A percentile compares a stretch with the other conserved stretches of the same genome.
These are phyloP conservation scores for Kitagawia praeruptora DNA, from an alignment of 129 eudicot genomes.

Conservation along the genomic window DNA sequence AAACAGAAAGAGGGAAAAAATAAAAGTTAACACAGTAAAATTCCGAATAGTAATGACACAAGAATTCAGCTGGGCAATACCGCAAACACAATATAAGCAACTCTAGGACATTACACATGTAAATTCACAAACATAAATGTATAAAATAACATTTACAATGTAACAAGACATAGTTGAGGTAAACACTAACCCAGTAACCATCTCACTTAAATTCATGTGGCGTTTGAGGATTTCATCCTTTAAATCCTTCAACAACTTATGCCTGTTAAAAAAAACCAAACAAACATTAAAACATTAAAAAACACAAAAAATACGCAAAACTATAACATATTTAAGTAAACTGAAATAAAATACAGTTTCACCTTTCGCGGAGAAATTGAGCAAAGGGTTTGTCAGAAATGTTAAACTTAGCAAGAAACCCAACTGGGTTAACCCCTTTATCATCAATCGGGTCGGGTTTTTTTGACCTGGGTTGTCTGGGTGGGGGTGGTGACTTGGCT, in stretches of 20 bases:
- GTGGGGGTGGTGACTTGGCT: slow-evolving; percentile 32
- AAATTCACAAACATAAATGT: background rate
- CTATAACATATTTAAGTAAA: background rate
- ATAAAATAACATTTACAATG: background rate
- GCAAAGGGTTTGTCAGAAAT: slow-evolving; percentile 70
- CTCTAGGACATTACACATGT: background rate
- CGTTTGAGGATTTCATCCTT: slow-evolving; percentile 62
- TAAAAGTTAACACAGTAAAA: background rate
- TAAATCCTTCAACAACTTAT: slow-evolving; percentile 76
- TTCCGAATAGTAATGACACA: background rate
- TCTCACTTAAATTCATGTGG: slow-evolving; percentile 51
- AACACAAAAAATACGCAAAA: background rate
- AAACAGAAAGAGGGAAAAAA: background rate
- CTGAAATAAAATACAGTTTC: background rate
- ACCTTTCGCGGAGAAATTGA: slow-evolving; percentile 89
- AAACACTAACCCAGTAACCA: slow-evolving; percentile 81
- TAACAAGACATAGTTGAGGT: background rate
- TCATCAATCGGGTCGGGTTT: slow-evolving; percentile 15
- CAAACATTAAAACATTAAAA: background rate
- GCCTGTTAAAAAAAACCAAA: slow-evolving; percentile 30
- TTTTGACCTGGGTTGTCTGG: slow-evolving; percentile 18
- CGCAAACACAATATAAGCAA: background rate
- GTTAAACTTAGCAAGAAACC: slow-evolving; percentile 58
- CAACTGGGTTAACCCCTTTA: slow-evolving; percentile 79
- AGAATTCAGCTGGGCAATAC: background rate